Evolutionary conservation across 176 grass and related monocot genomes (phyloP), one percentile per base, ranked within the genome.

Genomic region (Neostapfia colusana): DNA sequence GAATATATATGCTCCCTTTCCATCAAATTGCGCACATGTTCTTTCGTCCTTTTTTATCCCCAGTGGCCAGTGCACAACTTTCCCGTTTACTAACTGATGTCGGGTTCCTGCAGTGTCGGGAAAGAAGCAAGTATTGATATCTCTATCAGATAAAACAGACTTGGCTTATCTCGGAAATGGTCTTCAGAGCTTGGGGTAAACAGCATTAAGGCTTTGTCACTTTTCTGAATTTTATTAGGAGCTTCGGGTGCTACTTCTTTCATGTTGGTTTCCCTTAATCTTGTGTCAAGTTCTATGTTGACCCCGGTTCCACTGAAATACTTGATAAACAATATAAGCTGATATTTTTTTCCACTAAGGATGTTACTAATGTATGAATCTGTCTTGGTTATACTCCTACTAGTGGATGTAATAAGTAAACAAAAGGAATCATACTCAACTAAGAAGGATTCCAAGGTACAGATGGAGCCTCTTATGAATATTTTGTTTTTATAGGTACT

Each of bases 121-220:
- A 46, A 23, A 57, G 16, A 90, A 90, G 26, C 87, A 88, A 85
- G 91, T 76, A 72, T 53, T 85, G 79, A 90, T 93, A 77, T 93
- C 87, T 4, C 63, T 93, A 51, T 93, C 82, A 1, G 79, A 93
- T 65, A 93, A 93, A 74, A 84, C 77, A 10, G 84, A 85, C 21
- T 70, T 93, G 76, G 69, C 69, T 60, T 79, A 76, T 74, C 91
- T 93, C 80, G 87, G 81, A 59, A 84, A 85, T 4, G 84, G 82
- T 58, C 91, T 93, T 79, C 84, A 87, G 69, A 65, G 49, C n/a
- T 77, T 93, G 50, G 91, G 91, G 91, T 93, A 65, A 83, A 26
- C 12, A 21, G 41, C 27, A 51, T 31, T n/a, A 27, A 38, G 20
- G 10, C 60, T 63, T 61, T 36, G 31, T 61, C 41, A 63, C 10